Evolutionary conservation across 257 asterid genomes (phyloP).

Genomic region (Catharanthus roseus): DNA sequence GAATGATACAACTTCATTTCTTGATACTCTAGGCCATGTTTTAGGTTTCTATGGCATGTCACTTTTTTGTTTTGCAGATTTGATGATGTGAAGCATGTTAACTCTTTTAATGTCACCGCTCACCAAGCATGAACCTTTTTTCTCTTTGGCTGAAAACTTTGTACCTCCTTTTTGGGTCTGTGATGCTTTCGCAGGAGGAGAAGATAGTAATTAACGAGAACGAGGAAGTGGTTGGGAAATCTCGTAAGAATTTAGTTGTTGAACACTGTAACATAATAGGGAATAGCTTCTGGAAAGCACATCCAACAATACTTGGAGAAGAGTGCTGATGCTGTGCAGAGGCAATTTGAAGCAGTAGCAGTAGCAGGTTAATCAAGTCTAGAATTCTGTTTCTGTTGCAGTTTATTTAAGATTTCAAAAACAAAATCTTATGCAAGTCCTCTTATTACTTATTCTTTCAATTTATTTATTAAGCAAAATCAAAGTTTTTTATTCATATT

Average conservation of each 20-base stretch:
- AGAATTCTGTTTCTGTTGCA: too few relatives aligned
- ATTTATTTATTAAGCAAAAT: too few relatives aligned
- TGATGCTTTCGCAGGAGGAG: conserved; percentile 30
- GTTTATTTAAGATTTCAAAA: too few relatives aligned
- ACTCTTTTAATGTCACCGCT: neutral
- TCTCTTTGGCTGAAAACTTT: neutral
- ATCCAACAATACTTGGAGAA: conserved; percentile 56
- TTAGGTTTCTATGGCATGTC: neutral
- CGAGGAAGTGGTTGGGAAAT: conserved; percentile 33
- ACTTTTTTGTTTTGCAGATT: neutral
- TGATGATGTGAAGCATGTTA: neutral
- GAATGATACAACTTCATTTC: neutral
- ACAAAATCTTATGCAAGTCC: too few relatives aligned
- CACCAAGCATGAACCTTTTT: neutral
- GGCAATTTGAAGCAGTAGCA: neutral
- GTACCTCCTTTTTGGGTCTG: neutral
- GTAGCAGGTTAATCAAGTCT: too few relatives aligned
- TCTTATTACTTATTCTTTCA: too few relatives aligned
- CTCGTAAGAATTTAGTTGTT: conserved; percentile 42
- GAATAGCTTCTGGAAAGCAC: conserved; percentile 58
- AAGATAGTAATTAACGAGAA: conserved; percentile 18
- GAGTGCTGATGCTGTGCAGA: conserved; percentile 3
- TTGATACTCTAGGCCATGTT: neutral
- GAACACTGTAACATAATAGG: conserved; percentile 61
- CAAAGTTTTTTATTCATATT: too few relatives aligned